phyloP scores from a whole-genome alignment of 768 basidiomycete species.

The Agrocybe pediades region DNA sequence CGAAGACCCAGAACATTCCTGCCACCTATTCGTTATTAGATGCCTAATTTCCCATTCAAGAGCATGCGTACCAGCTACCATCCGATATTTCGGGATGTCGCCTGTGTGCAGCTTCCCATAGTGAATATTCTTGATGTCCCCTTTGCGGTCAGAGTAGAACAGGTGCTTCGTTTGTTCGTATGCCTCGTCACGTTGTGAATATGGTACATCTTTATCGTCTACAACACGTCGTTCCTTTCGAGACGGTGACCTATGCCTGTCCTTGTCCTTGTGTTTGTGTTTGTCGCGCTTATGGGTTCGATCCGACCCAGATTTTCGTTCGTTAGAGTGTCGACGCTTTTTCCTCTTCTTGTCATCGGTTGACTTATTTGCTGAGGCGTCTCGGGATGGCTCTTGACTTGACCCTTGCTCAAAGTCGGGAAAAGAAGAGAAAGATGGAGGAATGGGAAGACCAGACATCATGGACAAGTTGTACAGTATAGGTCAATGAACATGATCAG shows the following conservation, averaged over 20 bases:
- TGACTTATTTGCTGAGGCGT: constrained; percentile 9
- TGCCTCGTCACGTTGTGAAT: constrained; percentile 27
- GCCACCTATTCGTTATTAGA: constrained; percentile 61
- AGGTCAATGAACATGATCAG: background rate
- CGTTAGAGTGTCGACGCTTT: constrained; percentile 17
- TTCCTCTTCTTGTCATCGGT: constrained; percentile 21
- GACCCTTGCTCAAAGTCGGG: constrained; percentile 47
- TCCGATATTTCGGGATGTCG: constrained; percentile 66
- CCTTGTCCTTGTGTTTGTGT: constrained; percentile 19
- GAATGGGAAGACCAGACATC: constrained; percentile 53
- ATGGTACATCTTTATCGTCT: constrained; percentile 4
- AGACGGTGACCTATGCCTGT: constrained; percentile 24
- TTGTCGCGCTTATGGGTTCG: constrained; percentile 26
- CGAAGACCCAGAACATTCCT: constrained; percentile 66
- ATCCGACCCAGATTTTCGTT: constrained; percentile 21
- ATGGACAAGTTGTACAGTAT: background rate
- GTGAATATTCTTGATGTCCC: constrained; percentile 64
- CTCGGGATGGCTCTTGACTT: constrained; percentile 16
- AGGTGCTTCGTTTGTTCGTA: constrained; percentile 27
- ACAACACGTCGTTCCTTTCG: constrained; percentile 20
- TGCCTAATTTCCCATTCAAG: constrained; percentile 22
- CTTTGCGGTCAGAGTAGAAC: constrained; percentile 69
- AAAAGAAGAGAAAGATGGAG: constrained; percentile 71
- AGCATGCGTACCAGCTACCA: constrained; percentile 54
- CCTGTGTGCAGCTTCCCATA: constrained; percentile 67